These are phyloP conservation scores for Suillus tomentosus DNA, from an alignment of 768 basidiomycete genomes.

Conservation along the genomic window DNA sequence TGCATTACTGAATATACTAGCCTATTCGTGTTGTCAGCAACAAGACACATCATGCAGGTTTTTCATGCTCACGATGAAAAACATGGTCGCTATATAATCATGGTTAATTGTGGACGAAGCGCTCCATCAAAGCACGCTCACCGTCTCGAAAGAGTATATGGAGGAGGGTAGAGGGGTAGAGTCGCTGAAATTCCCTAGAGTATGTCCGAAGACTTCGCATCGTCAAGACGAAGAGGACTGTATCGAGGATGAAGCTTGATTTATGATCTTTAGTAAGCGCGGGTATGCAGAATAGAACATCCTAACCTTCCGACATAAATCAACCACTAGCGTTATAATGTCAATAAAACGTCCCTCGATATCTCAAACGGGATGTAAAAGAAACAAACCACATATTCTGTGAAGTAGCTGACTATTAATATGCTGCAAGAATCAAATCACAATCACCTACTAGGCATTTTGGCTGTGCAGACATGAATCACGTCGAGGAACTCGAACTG, in stretches of 20 bases:
- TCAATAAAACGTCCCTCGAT: background rate
- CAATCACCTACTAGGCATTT: constrained; percentile 11
- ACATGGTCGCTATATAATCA: constrained; percentile 7
- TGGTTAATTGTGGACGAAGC: background rate
- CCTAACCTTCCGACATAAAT: constrained; percentile 12
- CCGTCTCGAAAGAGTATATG: constrained; percentile 12
- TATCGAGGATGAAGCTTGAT: constrained; percentile 12
- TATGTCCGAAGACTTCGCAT: constrained; percentile 15
- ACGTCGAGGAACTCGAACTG: background rate
- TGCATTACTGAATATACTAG: constrained; percentile 11
- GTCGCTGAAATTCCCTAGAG: background rate
- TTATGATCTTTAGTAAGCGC: background rate
- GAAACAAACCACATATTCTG: constrained; percentile 1
- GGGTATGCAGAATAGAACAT: background rate
- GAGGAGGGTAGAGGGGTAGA: constrained; percentile 11
- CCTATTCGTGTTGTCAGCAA: background rate
- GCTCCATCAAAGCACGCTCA: background rate
- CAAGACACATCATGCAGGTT: too few relatives aligned
- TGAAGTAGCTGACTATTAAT: background rate
- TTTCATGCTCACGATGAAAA: constrained; percentile 6
- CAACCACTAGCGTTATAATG: constrained; percentile 11
- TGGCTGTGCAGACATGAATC: constrained; percentile 3
- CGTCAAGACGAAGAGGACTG: constrained; percentile 10
- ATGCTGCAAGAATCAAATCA: background rate
- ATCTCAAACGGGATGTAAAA: background rate